Conservation (phyloP, 257 asterid genomes). For the Echium plantagineum region DNA sequence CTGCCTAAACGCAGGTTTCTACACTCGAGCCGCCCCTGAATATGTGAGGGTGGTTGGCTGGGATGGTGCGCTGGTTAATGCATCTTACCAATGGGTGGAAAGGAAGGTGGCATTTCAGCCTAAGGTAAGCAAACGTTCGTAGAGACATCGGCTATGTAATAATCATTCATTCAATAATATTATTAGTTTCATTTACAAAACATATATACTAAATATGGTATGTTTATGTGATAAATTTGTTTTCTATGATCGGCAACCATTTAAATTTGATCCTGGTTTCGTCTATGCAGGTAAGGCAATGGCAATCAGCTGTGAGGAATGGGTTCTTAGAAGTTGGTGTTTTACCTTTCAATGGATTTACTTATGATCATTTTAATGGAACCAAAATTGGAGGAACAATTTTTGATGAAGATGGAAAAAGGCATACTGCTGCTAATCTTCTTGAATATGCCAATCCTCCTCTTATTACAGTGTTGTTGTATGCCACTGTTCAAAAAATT, state of each 20-base stretch:
- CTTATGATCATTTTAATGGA: conserved; percentile 65
- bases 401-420: conserved; percentile 39
- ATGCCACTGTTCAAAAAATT: conserved; percentile 60
- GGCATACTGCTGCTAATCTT: conserved; percentile 90
- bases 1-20: conserved; percentile 72
- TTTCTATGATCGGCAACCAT: too few species aligned
- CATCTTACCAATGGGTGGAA: conserved; percentile 68
- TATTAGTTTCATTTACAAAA: too few species aligned
- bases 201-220: too few species aligned
- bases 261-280: too few species aligned
- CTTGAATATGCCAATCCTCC: conserved; percentile 49
- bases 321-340: conserved; percentile 56
- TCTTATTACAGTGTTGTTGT: conserved; percentile 42
- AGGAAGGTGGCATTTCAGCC: conserved; percentile 18
- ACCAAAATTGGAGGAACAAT: conserved; percentile 73
- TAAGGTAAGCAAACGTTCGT: too few species aligned
- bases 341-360: conserved; percentile 55
- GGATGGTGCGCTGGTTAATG: conserved; percentile 42
- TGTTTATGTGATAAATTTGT: too few species aligned
- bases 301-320: conserved; percentile 65
- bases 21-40: conserved; percentile 42
- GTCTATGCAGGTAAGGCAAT: conserved; percentile 13
- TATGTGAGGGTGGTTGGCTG: conserved; percentile 32
- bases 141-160: too few species aligned
- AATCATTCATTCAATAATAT: too few species aligned